These are phyloP conservation scores for Juglanconis juglandina DNA, from an alignment of 2,329 filamentous ascomycete species.

Conservation along the genomic window DNA sequence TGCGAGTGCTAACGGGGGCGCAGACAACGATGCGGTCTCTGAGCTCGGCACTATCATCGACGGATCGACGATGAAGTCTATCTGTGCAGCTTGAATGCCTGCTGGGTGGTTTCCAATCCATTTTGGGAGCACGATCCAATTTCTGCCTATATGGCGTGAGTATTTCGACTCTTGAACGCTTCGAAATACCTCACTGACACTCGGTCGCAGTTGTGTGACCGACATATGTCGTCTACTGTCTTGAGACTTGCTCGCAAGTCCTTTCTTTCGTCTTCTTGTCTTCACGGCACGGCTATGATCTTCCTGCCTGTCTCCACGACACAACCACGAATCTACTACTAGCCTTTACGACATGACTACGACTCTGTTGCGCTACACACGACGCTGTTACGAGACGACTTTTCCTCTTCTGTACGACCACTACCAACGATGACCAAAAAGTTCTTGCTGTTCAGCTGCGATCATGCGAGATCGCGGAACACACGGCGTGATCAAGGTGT, in stretches of 20 bases:
- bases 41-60: neutral
- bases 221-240: conserved; percentile 26
- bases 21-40: neutral
- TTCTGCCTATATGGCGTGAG: conserved; percentile 8
- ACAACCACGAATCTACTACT: neutral
- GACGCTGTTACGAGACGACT: neutral
- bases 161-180: neutral
- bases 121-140: neutral
- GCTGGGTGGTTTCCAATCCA: neutral
- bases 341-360: conserved; percentile 1
- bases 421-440: neutral
- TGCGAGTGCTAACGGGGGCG: neutral
- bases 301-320: neutral
- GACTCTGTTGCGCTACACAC: neutral
- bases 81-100: conserved; percentile 3
- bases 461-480: neutral
- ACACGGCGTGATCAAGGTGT: neutral
- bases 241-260: conserved; percentile 23
- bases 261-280: conserved; percentile 24
- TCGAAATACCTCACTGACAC: neutral
- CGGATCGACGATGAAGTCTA: conserved; percentile 2
- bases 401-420: neutral
- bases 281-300: conserved; percentile 19
- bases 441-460: conserved; percentile 1
- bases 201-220: conserved; percentile 12